Conservation (phyloP, 441 rosid genomes). For the Breynia disticha region DNA sequence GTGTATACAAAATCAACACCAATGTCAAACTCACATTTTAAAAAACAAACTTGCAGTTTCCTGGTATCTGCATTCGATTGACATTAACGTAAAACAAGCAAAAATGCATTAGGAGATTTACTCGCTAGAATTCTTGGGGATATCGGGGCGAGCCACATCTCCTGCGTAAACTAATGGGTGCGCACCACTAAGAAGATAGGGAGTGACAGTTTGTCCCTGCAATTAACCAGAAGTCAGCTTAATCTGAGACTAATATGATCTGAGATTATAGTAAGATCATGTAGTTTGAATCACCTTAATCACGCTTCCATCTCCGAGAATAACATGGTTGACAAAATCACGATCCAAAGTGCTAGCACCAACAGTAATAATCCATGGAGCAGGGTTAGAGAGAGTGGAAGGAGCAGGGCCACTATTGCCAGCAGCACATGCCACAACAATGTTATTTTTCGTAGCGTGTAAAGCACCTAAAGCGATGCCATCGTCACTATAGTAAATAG, state of each 20-base stretch:
- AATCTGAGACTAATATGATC: not conserved
- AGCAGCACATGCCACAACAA: constrained; percentile 53
- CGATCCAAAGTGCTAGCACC: constrained; percentile 80
- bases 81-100: too few relatives aligned
- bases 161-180: constrained; percentile 55
- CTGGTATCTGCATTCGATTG: too few relatives aligned
- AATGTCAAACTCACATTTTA: too few relatives aligned
- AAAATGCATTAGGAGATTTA: constrained; percentile 10
- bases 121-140: constrained; percentile 30
- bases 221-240: constrained; percentile 9
- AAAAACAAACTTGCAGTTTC: too few relatives aligned
- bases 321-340: constrained; percentile 28
- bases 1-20: too few relatives aligned
- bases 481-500: constrained; percentile 21
- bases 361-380: constrained; percentile 79
- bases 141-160: constrained; percentile 34
- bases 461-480: constrained; percentile 55
- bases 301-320: constrained; percentile 49
- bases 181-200: constrained; percentile 25
- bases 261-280: not conserved
- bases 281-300: constrained; percentile 29
- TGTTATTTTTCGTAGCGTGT: constrained; percentile 43
- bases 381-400: constrained; percentile 42
- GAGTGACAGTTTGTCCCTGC: constrained; percentile 63
- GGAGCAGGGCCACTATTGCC: constrained; percentile 67